These are phyloP conservation scores for Firmiana major DNA, from an alignment of 345 rosid genomes.

Conservation along the genomic window DNA sequence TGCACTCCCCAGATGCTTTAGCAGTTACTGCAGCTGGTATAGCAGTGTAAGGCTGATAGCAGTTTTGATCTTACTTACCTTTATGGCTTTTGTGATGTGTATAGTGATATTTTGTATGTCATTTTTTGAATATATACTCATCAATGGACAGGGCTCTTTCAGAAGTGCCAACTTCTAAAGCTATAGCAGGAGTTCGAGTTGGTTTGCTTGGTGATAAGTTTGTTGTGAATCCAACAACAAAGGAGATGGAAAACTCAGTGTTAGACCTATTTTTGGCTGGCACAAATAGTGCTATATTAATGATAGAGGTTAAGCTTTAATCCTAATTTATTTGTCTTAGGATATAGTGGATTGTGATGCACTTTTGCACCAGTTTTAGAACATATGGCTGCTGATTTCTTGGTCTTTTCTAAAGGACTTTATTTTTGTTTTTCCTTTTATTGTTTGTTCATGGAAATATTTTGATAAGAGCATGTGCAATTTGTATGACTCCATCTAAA, in stretches of 20 bases:
- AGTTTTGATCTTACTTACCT: conserved; percentile 1
- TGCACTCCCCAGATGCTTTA: conserved; percentile 88
- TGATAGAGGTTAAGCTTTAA: conserved; percentile 71
- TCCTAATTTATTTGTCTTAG: conserved; percentile 6
- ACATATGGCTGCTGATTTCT: background rate
- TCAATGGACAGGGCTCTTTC: conserved; percentile 80
- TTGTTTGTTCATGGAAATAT: background rate
- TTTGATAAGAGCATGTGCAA: background rate
- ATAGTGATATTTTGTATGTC: background rate
- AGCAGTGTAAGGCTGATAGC: conserved; percentile 65
- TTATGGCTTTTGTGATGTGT: conserved; percentile 9
- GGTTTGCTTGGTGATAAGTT: conserved; percentile 72
- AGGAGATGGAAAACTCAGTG: conserved; percentile 89
- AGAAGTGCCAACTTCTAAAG: conserved; percentile 82
- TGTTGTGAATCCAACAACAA: conserved; percentile 86
- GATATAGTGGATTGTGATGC: background rate
- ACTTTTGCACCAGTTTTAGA: background rate
- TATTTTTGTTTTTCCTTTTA: background rate
- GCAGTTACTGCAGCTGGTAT: conserved; percentile 97
- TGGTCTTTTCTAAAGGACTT: background rate
- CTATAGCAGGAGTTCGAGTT: conserved; percentile 82
- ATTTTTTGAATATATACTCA: conserved; percentile 25
- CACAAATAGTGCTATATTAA: conserved; percentile 75
- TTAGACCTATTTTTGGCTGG: conserved; percentile 92
- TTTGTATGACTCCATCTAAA: background rate